Evolutionary conservation across 2,329 filamentous ascomycete genomes (phyloP), one percentile per base, ranked within the genome.

Genomic region (Aspergillus texensis): DNA sequence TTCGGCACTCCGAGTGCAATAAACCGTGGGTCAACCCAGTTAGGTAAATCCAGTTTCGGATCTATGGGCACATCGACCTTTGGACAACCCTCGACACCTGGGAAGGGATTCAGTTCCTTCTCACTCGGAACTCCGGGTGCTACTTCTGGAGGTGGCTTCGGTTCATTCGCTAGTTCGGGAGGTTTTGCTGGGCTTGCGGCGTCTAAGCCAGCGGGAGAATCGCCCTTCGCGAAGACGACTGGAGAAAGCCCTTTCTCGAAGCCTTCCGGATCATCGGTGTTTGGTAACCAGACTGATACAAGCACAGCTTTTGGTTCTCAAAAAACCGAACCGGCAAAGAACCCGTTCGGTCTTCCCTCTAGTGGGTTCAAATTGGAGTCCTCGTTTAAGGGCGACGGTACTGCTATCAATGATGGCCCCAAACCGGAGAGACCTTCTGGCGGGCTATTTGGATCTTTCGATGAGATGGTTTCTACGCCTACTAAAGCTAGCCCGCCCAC

Each of bases 321-420:
- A 55, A 74, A 74, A 32, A 61, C 68, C 19, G 65, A 63, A 6
- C 71, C 71, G 43, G 58, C 74, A 26, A 75, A 73, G 58, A 71
- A 70, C 34, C 58, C 70, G 0, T 78, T 79, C 58, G 75, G 74
- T 6, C 48, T 71, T 30, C 67, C 70, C 9, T 57, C 68, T 16
- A 63, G 70, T 62, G 71, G 71, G n/a, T 84, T 84, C 66, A 73
- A 72, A 9, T 67, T 83, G 26, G 78, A 77, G 2, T 80, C 82
- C 28, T 76, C 77, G 12, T 82, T 83, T 65, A 81, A 81, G 67
- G 72, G 71, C 4, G 81, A 83, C 62, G 76, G 73, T 10, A 76
- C 74, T 16, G 75, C 78, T 60, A 74, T 68, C 30, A 76, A 77
- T 62, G 80, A 82, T 70, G 70, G 67, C 4, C 72, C 75, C n/a